phyloP scores from a whole-genome alignment of 306 rosid genomes.

The Fagus sylvatica region DNA sequence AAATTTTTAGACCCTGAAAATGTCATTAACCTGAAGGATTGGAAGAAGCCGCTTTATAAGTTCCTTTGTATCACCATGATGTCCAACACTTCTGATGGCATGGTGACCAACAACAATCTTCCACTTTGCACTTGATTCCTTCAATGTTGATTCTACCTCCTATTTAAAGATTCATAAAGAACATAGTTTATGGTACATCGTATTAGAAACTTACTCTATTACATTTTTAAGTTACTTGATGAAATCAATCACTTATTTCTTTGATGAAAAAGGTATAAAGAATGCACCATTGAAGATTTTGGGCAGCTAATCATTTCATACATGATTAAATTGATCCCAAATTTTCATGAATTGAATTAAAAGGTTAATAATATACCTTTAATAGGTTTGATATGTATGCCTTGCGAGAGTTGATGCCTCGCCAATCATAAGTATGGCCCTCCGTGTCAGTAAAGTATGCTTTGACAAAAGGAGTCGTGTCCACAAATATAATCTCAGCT shows the following conservation, averaged over 20 bases:
- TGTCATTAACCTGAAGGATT: constrained; percentile 39
- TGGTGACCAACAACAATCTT: constrained; percentile 47
- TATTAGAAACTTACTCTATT: neutral
- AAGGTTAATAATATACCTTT: constrained; percentile 26
- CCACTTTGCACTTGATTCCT: constrained; percentile 38
- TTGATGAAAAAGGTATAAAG: too few relatives aligned
- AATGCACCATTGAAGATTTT: too few relatives aligned
- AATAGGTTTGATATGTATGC: constrained; percentile 38
- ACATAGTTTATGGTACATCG: neutral
- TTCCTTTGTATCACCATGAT: constrained; percentile 42
- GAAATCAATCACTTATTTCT: too few relatives aligned
- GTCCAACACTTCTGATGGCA: constrained; percentile 39
- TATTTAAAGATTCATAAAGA: neutral
- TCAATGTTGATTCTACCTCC: constrained; percentile 35
- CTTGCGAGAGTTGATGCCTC: constrained; percentile 36
- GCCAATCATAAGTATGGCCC: constrained; percentile 47
- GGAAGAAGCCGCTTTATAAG: constrained; percentile 46
- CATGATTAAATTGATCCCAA: neutral
- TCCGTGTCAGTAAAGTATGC: constrained; percentile 37
- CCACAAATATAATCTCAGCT: constrained; percentile 53
- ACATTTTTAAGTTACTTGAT: too few relatives aligned
- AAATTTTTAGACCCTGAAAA: neutral
- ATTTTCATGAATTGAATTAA: neutral
- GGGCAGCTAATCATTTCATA: too few relatives aligned
- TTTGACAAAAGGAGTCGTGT: constrained; percentile 55